phyloP scores from a whole-genome alignment of 352 stramenopile species.

The Globisporangium okanoganense region DNA sequence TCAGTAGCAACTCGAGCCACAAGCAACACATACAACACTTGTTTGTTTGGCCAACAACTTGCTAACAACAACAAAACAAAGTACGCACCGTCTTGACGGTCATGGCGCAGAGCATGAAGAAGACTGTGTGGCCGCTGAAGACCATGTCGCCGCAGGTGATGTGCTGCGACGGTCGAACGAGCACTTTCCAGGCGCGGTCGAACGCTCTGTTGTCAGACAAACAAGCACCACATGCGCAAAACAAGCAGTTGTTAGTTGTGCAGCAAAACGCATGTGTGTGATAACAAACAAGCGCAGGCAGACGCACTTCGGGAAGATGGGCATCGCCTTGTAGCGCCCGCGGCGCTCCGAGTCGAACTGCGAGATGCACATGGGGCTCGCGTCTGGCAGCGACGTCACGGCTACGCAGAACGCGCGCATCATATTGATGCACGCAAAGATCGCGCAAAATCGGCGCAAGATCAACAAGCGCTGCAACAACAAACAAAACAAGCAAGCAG shows the following conservation, averaged over 20 bases:
- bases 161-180: slow-evolving; percentile 78
- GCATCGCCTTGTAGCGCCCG: slow-evolving; percentile 76
- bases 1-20: not conserved
- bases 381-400: slow-evolving; percentile 80
- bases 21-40: too few species aligned
- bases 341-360: slow-evolving; percentile 57
- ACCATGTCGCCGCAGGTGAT: slow-evolving; percentile 90
- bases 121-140: slow-evolving; percentile 86
- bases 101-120: slow-evolving; percentile 82
- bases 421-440: slow-evolving; percentile 86
- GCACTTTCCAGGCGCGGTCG: slow-evolving; percentile 76
- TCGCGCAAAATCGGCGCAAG: slow-evolving; percentile 79
- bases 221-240: not conserved
- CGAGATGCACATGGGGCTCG: slow-evolving; percentile 83
- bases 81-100: slow-evolving; percentile 38
- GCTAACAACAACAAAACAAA: too few species aligned
- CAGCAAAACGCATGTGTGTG: not conserved
- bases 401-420: slow-evolving; percentile 83
- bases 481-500: not conserved
- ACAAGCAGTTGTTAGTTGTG: not conserved
- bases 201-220: slow-evolving; percentile 44
- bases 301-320: slow-evolving; percentile 82
- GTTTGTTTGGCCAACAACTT: not conserved
- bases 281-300: not conserved
- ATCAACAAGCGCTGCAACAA: slow-evolving; percentile 72